Evolutionary conservation across 805 yeast genomes (phyloP).

Genomic region (Wickerhamomyces mucosus): DNA sequence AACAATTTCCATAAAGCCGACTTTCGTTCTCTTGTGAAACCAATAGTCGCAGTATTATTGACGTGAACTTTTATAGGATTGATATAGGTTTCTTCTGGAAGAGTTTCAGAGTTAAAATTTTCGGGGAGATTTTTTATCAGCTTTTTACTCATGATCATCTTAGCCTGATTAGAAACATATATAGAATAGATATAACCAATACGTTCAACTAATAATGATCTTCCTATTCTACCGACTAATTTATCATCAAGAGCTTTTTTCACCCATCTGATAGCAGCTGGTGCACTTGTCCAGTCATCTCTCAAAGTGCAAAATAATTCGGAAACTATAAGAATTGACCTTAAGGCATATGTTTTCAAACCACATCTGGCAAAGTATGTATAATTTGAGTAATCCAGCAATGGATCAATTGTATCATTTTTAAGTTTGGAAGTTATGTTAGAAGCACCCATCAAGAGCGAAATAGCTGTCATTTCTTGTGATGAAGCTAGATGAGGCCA

Average conservation of each 20-base stretch:
- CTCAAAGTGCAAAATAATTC: constrained; percentile 50
- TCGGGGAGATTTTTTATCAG: no score
- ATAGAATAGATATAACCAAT: constrained; percentile 41
- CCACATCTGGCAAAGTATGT: constrained; percentile 67
- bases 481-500: constrained; percentile 74
- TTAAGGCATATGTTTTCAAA: constrained; percentile 58
- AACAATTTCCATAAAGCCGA: constrained; percentile 69
- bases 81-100: constrained; percentile 3
- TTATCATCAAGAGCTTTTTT: constrained; percentile 38
- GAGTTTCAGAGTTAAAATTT: no score
- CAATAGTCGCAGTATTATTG: constrained; percentile 30
- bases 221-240: constrained; percentile 36
- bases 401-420: constrained; percentile 36
- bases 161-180: constrained; percentile 31
- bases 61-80: constrained; percentile 29
- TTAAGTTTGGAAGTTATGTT: constrained; percentile 32
- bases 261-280: constrained; percentile 32
- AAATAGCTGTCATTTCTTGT: constrained; percentile 81
- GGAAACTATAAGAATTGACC: constrained; percentile 55
- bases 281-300: constrained; percentile 33
- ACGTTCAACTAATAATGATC: constrained; percentile 43
- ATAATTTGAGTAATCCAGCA: constrained; percentile 58
- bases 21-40: constrained; percentile 59
- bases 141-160: constrained; percentile 19
- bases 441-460: constrained; percentile 51